Conservation (phyloP, 768 basidiomycete genomes). For the Tulasnella sp. region DNA sequence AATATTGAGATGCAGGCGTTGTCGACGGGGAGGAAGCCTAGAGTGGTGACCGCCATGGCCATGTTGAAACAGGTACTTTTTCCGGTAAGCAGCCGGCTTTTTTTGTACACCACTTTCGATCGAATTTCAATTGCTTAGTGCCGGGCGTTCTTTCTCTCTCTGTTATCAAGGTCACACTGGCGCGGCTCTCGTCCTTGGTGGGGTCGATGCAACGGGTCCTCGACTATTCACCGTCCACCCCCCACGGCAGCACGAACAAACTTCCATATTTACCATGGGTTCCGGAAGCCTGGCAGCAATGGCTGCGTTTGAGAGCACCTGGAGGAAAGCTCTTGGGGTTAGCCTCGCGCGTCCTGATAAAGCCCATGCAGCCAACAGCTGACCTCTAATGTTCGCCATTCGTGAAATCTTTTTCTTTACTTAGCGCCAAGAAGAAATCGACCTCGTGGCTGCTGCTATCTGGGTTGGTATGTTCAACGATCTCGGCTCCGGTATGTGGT, state of each 20-base stretch:
- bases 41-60: conserved; percentile 97
- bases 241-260: conserved; percentile 97
- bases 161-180: conserved; percentile 85
- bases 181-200: conserved; percentile 91
- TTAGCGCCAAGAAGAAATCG: conserved; percentile 73
- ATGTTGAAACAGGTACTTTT: conserved; percentile 96
- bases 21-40: conserved; percentile 82
- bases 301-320: conserved; percentile 92
- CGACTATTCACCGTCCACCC: conserved; percentile 94
- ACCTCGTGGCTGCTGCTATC: conserved; percentile 79
- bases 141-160: not conserved
- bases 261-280: conserved; percentile 99
- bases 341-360: conserved; percentile 26
- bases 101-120: not conserved
- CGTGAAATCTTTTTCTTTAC: not conserved
- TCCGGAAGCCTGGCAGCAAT: conserved; percentile 96
- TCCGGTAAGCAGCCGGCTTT: conserved; percentile 49
- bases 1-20: conserved; percentile 90
- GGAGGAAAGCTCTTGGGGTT: conserved; percentile 76
- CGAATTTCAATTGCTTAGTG: not conserved
- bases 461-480: conserved; percentile 99
- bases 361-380: no score
- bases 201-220: conserved; percentile 85
- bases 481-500: conserved; percentile 58
- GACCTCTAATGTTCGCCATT: not conserved